Percentiles rank a stretch among this genome's conserved stretches.
These are phyloP conservation scores for Hyphopichia pseudoburtonii DNA, from an alignment of 1,139 yeast species.

Conservation along the genomic window DNA sequence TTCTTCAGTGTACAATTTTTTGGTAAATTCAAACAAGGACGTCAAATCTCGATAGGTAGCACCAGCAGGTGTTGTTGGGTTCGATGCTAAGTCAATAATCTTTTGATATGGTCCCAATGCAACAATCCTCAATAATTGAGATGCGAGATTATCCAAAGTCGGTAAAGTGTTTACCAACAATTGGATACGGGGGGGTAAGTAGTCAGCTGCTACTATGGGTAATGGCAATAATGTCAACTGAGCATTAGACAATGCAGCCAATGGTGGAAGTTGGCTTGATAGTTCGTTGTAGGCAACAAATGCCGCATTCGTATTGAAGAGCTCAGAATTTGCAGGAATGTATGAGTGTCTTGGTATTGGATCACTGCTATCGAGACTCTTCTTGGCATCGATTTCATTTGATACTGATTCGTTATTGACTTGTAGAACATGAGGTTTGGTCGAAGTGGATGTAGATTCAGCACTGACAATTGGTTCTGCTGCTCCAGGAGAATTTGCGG, in stretches of 20 bases:
- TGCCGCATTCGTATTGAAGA: constrained; percentile 42
- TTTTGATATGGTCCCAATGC: constrained; percentile 74
- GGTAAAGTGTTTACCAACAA: constrained; percentile 66
- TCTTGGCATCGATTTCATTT: neutral
- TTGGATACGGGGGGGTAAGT: constrained; percentile 60
- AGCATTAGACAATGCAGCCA: constrained; percentile 46
- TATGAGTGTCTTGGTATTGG: constrained; percentile 7
- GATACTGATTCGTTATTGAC: no score
- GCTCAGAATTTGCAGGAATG: constrained; percentile 45
- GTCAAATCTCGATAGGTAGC: constrained; percentile 73
- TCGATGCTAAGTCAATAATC: constrained; percentile 68
- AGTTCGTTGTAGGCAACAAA: constrained; percentile 45
- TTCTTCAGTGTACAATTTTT: constrained; percentile 60
- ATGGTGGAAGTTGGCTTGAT: constrained; percentile 38
- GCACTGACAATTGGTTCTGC: no score
- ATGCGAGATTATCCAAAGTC: constrained; percentile 69
- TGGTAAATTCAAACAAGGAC: constrained; percentile 72
- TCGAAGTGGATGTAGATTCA: no score
- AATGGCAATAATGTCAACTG: constrained; percentile 61
- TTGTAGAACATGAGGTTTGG: no score
- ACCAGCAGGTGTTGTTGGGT: constrained; percentile 70
- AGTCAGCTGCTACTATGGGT: constrained; percentile 54
- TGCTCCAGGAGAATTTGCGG: no score
- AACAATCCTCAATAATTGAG: constrained; percentile 68
- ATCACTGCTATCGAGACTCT: neutral